Evolutionary conservation across 257 asterid species (phyloP), one percentile per base, ranked within the genome.

Genomic region (Capsicum baccatum): DNA sequence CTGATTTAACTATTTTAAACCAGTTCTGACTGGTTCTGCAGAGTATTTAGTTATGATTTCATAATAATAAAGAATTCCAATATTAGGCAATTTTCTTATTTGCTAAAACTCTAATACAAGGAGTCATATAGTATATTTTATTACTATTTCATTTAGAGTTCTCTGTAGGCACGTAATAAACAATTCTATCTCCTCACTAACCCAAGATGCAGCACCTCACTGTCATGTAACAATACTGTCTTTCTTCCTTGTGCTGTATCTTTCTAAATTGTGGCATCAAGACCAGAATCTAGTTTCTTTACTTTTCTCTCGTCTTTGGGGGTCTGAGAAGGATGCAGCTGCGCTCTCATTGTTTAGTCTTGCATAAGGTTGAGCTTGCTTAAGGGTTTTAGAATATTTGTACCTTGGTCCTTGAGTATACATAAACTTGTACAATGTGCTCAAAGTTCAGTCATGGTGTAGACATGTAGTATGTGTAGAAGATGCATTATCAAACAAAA

Each of bases 341-440:
- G 16, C 37, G 35, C 54, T 70, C 79, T 70, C 9, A 47, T 70
- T 70, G 79, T 44, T 70, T 70, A 42, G 37, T 70, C 79, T 73
- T 47, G 80, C 42, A 15, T 73, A 73, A 11, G 59, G n/a, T 71
- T n/a, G 52, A 37, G 21, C 39, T 71, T 47, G 56, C 80, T 73
- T 19, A 47, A 73, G 80, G 80, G 16, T 73, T 73, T 42, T 47
- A 73, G 10, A 19, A 10, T 21, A 47, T 47, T 5, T 73, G 80
- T n/a, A 73, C 58, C 58, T 21, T 47, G 6, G 3, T 26, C 33
- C 33, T 26, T 39, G 59, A 73, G 59, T 48, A 37, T 48, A 48
- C 80, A 48, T 19, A 73, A 73, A 44, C 19, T 19, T 73, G 59
- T 73, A 59, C 37, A 73, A 70, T 70, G 79, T 73, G 80, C 42